phyloP scores from a whole-genome alignment of 164 flowering plant genomes.

The Nelumbo lutea region DNA sequence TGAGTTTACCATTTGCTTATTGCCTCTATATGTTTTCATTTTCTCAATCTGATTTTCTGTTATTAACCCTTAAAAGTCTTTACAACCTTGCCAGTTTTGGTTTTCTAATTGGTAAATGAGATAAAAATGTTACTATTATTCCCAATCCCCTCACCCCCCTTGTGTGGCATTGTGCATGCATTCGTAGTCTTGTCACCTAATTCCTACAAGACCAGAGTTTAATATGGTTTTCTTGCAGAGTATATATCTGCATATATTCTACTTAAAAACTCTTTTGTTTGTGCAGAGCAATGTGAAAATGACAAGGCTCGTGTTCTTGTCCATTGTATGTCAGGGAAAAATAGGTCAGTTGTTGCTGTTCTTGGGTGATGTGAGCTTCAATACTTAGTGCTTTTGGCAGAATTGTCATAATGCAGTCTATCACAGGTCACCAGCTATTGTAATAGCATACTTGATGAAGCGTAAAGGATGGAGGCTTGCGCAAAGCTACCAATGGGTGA shows the following conservation, averaged over 20 bases:
- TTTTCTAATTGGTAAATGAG: no score
- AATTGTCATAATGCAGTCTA: slow-evolving; percentile 6
- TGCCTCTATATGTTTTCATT: no score
- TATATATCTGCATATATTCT: no score
- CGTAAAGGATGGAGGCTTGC: slow-evolving; percentile 78
- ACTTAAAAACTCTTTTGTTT: slow-evolving; percentile 1
- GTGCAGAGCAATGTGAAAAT: slow-evolving; percentile 73
- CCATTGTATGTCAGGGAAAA: slow-evolving; percentile 89
- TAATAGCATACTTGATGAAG: slow-evolving; percentile 89
- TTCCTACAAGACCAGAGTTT: neutral
- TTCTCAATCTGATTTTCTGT: no score
- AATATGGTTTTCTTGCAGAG: no score
- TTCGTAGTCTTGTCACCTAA: neutral
- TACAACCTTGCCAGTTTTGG: no score
- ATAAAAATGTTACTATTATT: no score
- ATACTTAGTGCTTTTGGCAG: neutral
- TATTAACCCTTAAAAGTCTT: no score
- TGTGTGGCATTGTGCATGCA: neutral
- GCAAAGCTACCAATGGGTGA: slow-evolving; percentile 93
- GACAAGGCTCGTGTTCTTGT: slow-evolving; percentile 86
- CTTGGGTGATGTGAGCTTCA: neutral
- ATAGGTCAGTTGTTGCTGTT: slow-evolving; percentile 39
- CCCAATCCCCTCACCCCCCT: no score
- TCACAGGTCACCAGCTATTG: slow-evolving; percentile 81
- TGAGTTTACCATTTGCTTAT: no score